Evolutionary conservation across 2,329 filamentous ascomycete genomes (phyloP).

Genomic region (Monilinia aucupariae): DNA sequence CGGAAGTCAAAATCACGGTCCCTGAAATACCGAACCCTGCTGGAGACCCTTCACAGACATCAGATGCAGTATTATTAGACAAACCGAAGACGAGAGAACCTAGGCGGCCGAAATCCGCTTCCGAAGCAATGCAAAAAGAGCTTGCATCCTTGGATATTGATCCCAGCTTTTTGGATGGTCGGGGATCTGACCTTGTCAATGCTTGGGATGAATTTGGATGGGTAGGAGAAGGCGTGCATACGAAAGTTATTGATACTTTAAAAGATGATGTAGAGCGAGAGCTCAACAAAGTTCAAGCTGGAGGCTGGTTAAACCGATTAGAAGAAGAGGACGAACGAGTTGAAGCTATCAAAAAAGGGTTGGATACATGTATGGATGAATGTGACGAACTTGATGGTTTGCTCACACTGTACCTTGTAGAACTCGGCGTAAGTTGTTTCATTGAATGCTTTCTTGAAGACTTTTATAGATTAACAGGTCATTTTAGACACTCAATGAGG

Average conservation of each 20-base stretch:
- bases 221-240: slow-evolving; percentile 71
- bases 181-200: slow-evolving; percentile 73
- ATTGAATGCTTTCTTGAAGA: slow-evolving; percentile 46
- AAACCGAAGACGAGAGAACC: slow-evolving; percentile 31
- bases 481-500: slow-evolving; percentile 78
- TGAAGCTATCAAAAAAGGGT: slow-evolving; percentile 74
- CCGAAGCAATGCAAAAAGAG: slow-evolving; percentile 35
- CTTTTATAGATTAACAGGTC: slow-evolving; percentile 25
- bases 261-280: slow-evolving; percentile 81
- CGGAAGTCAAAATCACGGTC: slow-evolving; percentile 55
- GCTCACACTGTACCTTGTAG: slow-evolving; percentile 88
- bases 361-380: slow-evolving; percentile 87
- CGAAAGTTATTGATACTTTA: slow-evolving; percentile 71
- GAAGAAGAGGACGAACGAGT: slow-evolving; percentile 87
- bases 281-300: slow-evolving; percentile 83
- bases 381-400: slow-evolving; percentile 95
- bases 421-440: slow-evolving; percentile 66
- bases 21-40: slow-evolving; percentile 42
- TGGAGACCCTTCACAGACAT: slow-evolving; percentile 37
- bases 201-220: slow-evolving; percentile 85
- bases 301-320: slow-evolving; percentile 80
- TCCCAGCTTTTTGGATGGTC: slow-evolving; percentile 65
- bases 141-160: slow-evolving; percentile 62
- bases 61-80: slow-evolving; percentile 34
- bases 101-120: slow-evolving; percentile 32